Conservation (phyloP, 2,329 filamentous ascomycete species). For the Thielaviopsis musarum region DNA sequence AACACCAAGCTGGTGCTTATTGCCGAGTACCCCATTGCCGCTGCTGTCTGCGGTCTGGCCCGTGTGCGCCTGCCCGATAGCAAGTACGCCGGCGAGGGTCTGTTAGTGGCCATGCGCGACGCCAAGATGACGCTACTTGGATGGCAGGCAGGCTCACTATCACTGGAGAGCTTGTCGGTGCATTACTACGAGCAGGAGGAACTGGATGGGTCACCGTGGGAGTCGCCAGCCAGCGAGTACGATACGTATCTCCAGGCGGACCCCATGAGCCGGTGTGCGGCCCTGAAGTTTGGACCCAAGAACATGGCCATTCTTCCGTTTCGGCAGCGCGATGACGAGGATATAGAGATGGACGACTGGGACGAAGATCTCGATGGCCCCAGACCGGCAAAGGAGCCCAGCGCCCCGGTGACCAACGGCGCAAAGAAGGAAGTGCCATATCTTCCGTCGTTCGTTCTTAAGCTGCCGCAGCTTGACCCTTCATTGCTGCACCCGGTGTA, state of each 20-base stretch:
- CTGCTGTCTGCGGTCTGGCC: slow-evolving; percentile 68
- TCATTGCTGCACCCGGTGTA: slow-evolving; percentile 77
- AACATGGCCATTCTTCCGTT: slow-evolving; percentile 92
- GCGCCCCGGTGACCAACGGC: slow-evolving; percentile 19
- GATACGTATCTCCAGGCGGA: slow-evolving; percentile 75
- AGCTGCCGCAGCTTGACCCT: slow-evolving; percentile 76
- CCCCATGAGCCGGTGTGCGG: slow-evolving; percentile 81
- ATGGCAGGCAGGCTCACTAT: slow-evolving; percentile 72
- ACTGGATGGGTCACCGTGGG: slow-evolving; percentile 66
- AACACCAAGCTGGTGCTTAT: slow-evolving; percentile 69
- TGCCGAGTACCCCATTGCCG: slow-evolving; percentile 67
- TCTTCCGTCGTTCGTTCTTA: slow-evolving; percentile 80
- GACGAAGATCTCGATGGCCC: slow-evolving; percentile 65
- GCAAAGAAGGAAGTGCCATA: slow-evolving; percentile 47
- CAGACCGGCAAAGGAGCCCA: slow-evolving; percentile 31
- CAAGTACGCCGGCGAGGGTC: slow-evolving; percentile 64
- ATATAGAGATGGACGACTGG: slow-evolving; percentile 83
- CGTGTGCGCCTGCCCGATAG: slow-evolving; percentile 57
- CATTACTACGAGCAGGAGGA: slow-evolving; percentile 98
- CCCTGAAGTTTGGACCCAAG: slow-evolving; percentile 76
- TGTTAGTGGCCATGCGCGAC: slow-evolving; percentile 73
- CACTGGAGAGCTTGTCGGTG: slow-evolving; percentile 77
- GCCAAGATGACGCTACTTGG: slow-evolving; percentile 86
- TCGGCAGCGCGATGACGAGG: slow-evolving; percentile 58
- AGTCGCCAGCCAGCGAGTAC: slow-evolving; percentile 55